Base-by-base conservation (phyloP, 78 protist species). In the Cavenderia fasciculata region DNA sequence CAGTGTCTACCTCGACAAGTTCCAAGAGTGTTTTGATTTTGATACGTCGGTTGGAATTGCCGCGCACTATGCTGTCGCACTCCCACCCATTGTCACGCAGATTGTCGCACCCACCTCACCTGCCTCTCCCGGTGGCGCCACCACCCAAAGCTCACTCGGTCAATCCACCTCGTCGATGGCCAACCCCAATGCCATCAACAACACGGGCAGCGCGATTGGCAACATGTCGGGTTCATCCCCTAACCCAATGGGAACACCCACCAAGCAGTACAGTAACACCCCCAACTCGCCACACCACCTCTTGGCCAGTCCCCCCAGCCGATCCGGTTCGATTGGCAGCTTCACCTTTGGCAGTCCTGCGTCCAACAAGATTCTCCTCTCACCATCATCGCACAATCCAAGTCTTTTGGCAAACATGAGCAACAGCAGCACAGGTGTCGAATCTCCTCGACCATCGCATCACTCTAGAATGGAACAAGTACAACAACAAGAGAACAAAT, bases 371-470 rank as follows among this genome's bases (percentile, higher is more conserved):
- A 23, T 57, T 8, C 54, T 57, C 4, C 40, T 57, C 10, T 74
- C 84, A 27, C 84, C 84, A 54, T 19, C 61, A 43, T 19, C 33
- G 29, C 47, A 40, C 25, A 41, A 21, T 41, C 25, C 6, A 5
- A 31, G 11, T 29, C 27, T 59, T 31, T 29, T 29, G 18, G 12
- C 3, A 33, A n/a, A 29, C 3, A 40, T 40, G 4, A 43, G 33
- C 8, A 38, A 43, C 3, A 63, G 51, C 33, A 38, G 51, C 31
- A 33, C 65, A 10, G 84, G 84, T n/a, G 23, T 82, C 3, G 90
- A 82, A 29, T 82, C 90, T 57, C 90, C 90, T 56, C 18, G 90
- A 36, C 29, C n/a, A n/a, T n/a, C n/a, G n/a, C n/a, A n/a, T n/a
- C n/a, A n/a, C n/a, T n/a, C n/a, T n/a, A n/a, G n/a, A n/a, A n/a